Evolutionary conservation across 1,284 basidiomycete species (phyloP).

Genomic region (Melampsora larici-populina): DNA sequence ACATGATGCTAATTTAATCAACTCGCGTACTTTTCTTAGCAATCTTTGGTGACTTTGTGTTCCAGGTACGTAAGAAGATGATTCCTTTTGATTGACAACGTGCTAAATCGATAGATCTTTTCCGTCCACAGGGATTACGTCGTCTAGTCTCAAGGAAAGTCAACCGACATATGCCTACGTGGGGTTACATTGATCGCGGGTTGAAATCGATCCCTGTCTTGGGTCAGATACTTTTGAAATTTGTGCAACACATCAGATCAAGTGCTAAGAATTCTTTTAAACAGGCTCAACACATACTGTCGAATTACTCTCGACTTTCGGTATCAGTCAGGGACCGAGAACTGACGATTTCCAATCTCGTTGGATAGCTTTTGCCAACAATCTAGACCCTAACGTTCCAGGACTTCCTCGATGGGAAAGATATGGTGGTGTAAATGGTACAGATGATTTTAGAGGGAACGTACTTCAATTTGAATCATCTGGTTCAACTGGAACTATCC

Average conservation of each 20-base stretch:
- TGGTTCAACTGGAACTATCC: background rate
- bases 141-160: background rate
- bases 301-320: slow-evolving; percentile 14
- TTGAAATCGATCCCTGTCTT: background rate
- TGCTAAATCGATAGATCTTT: background rate
- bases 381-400: slow-evolving; percentile 16
- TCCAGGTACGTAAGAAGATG: slow-evolving; percentile 15
- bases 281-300: slow-evolving; percentile 24
- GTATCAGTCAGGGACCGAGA: background rate
- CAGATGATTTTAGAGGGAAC: background rate
- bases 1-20: too few relatives aligned
- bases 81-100: too few relatives aligned
- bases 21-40: background rate
- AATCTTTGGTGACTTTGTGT: slow-evolving; percentile 27
- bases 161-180: background rate
- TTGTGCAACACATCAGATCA: background rate
- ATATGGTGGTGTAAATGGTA: slow-evolving; percentile 3
- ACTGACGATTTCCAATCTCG: slow-evolving; percentile 18
- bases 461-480: slow-evolving; percentile 1
- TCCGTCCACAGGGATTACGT: background rate
- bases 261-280: background rate
- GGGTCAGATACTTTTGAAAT: slow-evolving; percentile 9
- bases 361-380: slow-evolving; percentile 34
- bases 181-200: slow-evolving; percentile 7
- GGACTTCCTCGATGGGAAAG: slow-evolving; percentile 18